phyloP scores from a whole-genome alignment of 805 yeast species.

The Ogataea chonburiensis region DNA sequence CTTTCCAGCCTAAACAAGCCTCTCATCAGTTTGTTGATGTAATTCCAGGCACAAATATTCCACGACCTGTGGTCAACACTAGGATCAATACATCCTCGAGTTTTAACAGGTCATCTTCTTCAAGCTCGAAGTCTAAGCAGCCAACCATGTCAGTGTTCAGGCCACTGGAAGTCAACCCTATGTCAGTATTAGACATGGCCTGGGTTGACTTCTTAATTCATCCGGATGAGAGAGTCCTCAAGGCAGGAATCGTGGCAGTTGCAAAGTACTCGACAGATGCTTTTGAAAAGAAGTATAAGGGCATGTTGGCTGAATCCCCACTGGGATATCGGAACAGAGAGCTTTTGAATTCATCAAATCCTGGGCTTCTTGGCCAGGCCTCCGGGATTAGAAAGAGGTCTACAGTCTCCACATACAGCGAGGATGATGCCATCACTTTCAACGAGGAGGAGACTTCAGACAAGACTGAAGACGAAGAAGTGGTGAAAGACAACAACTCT shows the following conservation, averaged over 20 bases:
- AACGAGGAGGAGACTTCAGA: slow-evolving; percentile 20
- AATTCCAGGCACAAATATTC: slow-evolving; percentile 60
- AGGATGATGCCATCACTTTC: slow-evolving; percentile 31
- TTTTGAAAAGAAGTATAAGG: slow-evolving; percentile 58
- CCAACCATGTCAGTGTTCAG: slow-evolving; percentile 10
- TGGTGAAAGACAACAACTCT: slow-evolving; percentile 13
- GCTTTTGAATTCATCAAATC: slow-evolving; percentile 23
- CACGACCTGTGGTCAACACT: slow-evolving; percentile 49
- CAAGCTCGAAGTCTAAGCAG: slow-evolving; percentile 15
- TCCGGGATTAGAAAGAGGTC: slow-evolving; percentile 10
- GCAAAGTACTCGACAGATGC: slow-evolving; percentile 43
- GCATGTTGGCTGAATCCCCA: slow-evolving; percentile 59
- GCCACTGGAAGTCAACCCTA: slow-evolving; percentile 40
- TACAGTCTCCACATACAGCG: slow-evolving; percentile 16
- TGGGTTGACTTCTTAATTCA: slow-evolving; percentile 56
- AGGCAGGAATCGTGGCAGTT: slow-evolving; percentile 53
- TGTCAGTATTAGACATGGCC: slow-evolving; percentile 53
- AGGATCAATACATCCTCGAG: slow-evolving; percentile 26
- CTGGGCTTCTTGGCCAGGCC: slow-evolving; percentile 20
- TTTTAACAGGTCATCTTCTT: slow-evolving; percentile 12
- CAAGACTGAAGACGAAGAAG: slow-evolving; percentile 21
- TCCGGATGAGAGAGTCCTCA: slow-evolving; percentile 59
- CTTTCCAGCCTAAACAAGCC: slow-evolving; percentile 22
- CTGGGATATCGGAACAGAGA: slow-evolving; percentile 47
- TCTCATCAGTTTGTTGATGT: slow-evolving; percentile 32